Base-by-base conservation (phyloP, 1,139 yeast species). In the Zygosaccharomyces sapae region DNA sequence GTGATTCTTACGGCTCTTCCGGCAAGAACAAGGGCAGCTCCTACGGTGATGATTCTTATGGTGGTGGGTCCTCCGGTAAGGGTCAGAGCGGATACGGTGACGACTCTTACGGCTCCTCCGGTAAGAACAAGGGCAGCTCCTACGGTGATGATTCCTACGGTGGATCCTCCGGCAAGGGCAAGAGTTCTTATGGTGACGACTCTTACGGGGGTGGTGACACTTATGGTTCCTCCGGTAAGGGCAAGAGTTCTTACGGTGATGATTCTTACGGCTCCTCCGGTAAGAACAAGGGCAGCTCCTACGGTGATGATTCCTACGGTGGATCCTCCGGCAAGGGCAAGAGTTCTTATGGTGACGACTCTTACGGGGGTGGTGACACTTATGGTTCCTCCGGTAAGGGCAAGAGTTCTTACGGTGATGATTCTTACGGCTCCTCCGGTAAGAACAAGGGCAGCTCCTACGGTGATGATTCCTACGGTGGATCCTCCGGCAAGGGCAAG, bases 321-420 rank as follows among this genome's bases (percentile, higher is more conserved):
- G 24, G 24, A 5, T 22, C 24, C 6, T 22, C 24, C 24, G 59
- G 59, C 7, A 22, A 22, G 24, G 24, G 24, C 6, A 3, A 22
- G 24, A 22, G 24, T 5, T 2, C 7, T 2, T 22, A 22, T 7
- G 24, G 24, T 22, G 24, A 22, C 24, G 24, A 22, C 6, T 22
- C 24, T 5, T 22, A 22, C 45, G 45, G 50, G 19, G 44, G 46
- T 30, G 48, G 52, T 19, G 41, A 35, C 46, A 55, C 65, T 10
- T 56, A 56, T 35, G 63, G 63, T 38, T 54, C 65, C 7, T 62
- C 62, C 47, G 67, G 67, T 13, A 52, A 61, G 20, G 53, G 51
- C 50, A 22, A 22, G 24, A 5, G n/a, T n/a, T n/a, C n/a, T 44
- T 22, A 22, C 24, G 24, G 24, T 5, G 24, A 22, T 5, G 24